Percentiles rank a stretch among this genome's conserved stretches.
Conservation (phyloP, 2,329 filamentous ascomycete genomes). For the Fusarium luffae region DNA sequence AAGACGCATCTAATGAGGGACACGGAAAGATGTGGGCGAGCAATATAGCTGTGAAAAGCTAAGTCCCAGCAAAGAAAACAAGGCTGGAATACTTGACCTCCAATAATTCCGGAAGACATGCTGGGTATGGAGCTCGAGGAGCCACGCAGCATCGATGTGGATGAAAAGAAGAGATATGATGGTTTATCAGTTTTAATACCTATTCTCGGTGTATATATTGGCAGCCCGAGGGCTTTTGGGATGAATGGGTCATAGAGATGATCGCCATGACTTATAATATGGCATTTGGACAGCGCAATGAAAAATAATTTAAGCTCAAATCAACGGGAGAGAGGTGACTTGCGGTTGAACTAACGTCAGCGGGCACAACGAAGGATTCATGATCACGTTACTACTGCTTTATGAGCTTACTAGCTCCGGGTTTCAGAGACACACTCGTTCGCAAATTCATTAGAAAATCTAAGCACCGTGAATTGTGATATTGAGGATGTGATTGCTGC, state of each 20-base stretch:
- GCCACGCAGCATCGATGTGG: slow-evolving; percentile 3
- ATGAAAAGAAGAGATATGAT: slow-evolving; percentile 34
- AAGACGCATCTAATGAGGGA: slow-evolving; percentile 21
- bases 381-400: slow-evolving; percentile 6
- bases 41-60: slow-evolving; percentile 6
- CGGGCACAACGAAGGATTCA: not conserved
- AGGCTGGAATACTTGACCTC: not conserved
- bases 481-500: not conserved
- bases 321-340: not conserved
- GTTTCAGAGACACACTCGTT: not conserved
- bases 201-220: slow-evolving; percentile 47
- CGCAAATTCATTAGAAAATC: too few relatives aligned
- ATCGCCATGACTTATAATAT: slow-evolving; percentile 33
- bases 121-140: slow-evolving; percentile 1
- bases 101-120: not conserved
- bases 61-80: not conserved
- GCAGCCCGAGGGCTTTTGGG: slow-evolving; percentile 34
- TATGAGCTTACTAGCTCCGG: not conserved
- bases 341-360: slow-evolving; percentile 4
- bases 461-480: not conserved
- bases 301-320: slow-evolving; percentile 11
- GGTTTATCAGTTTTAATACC: slow-evolving; percentile 47
- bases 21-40: not conserved
- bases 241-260: slow-evolving; percentile 35
- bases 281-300: slow-evolving; percentile 40